Conservation (phyloP, 192 early-diverging fungal species). For the Coemansia sp. region DNA sequence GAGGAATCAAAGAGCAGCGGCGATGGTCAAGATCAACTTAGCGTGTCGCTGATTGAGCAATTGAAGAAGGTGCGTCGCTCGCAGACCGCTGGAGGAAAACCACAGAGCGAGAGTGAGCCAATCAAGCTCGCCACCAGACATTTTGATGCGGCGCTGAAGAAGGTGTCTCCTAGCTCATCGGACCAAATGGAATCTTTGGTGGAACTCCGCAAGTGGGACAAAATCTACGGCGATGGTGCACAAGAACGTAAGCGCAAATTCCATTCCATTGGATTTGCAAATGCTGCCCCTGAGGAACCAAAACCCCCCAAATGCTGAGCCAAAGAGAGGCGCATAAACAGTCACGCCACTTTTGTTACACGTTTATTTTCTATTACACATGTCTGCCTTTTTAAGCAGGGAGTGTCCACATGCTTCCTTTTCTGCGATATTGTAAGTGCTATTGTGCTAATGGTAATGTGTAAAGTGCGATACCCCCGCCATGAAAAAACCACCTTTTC, state of each 20-base stretch:
- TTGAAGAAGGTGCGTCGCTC: slow-evolving; percentile 29
- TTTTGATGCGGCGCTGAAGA: slow-evolving; percentile 81
- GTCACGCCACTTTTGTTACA: too few species aligned
- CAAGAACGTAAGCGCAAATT: slow-evolving; percentile 44
- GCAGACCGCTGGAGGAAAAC: slow-evolving; percentile 12
- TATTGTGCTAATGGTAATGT: too few species aligned
- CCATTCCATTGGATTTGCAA: slow-evolving; percentile 40
- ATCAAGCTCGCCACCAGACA: slow-evolving; percentile 55
- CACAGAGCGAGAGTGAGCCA: background rate
- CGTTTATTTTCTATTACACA: too few species aligned
- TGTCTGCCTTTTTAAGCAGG: too few species aligned
- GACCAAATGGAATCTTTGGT: slow-evolving; percentile 88
- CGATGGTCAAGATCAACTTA: slow-evolving; percentile 18
- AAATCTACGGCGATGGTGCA: slow-evolving; percentile 79
- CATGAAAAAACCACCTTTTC: too few species aligned
- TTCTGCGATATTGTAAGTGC: too few species aligned
- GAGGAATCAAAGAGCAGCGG: background rate
- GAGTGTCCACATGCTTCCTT: too few species aligned
- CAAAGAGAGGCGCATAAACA: too few species aligned
- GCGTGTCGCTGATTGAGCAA: slow-evolving; percentile 42
- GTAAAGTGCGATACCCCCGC: too few species aligned
- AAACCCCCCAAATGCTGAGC: too few species aligned
- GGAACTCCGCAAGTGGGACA: slow-evolving; percentile 91
- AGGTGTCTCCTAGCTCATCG: slow-evolving; percentile 82
- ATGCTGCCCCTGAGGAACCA: background rate